Evolutionary conservation across 345 rosid species (phyloP), one percentile per base, ranked within the genome.

Genomic region (Diplotaxis tenuifolia): DNA sequence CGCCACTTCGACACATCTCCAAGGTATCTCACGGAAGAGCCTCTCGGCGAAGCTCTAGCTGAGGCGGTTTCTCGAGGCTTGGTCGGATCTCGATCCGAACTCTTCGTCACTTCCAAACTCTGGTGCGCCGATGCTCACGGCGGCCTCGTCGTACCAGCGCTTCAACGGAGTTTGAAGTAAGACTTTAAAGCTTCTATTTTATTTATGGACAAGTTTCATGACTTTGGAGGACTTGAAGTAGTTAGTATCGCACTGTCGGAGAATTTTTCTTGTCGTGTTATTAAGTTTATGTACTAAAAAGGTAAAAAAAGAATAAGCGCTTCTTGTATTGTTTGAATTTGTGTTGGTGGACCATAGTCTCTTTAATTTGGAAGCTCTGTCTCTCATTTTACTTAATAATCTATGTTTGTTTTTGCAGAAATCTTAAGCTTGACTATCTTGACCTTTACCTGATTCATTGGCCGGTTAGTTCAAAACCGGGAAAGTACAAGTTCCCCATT

Each of bases 371-470:
- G 15, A 32, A 32, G 8, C 6, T 11, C 7, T 21, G 52, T 19
- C 9, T 18, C 9, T 8, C 8, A 5, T 32, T 15, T 60, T 12
- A 32, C 50, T n/a, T n/a, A 9, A 45, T 6, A 45, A 45, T 45
- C 18, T 45, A n/a, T 45, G 19, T 45, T 45, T 12, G 6, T n/a
- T 42, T 12, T 45, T 19, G 78, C 76, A 90, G 98, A 59, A 84
- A 86, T 61, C 89, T 89, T 29, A 86, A 82, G 67, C 27, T 89
- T 67, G 93, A 87, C 61, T 87, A 85, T 75, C 61, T 92, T 58
- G 96, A 92, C 77, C 86, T 92, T 8, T 92, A 86, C 27, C 78
- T 84, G 47, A 81, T 90, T 25, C 98, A 93, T 69, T 93, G 97
- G 98, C 98, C 96, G 3, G 88, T 93, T 72, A 89, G 96, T 53